A percentile compares a stretch with the other conserved stretches of the same genome.
phyloP scores from a whole-genome alignment of 2,329 filamentous ascomycete genomes.

The Alternaria brassicicola region DNA sequence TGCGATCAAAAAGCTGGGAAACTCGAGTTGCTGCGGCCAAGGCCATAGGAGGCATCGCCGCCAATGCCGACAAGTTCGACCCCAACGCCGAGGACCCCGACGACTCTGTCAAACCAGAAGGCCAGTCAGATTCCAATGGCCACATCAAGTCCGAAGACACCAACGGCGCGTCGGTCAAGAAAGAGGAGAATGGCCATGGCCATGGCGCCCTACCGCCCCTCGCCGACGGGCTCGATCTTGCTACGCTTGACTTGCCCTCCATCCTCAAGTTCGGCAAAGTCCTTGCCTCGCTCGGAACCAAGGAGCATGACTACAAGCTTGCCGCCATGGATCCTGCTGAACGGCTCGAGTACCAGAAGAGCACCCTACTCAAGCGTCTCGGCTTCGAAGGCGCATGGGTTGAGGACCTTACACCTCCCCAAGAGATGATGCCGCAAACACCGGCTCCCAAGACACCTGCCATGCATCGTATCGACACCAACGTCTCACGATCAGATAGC shows the following conservation, averaged over 20 bases:
- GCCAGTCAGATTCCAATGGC: slow-evolving; percentile 49
- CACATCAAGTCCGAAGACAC: slow-evolving; percentile 64
- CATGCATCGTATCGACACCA: slow-evolving; percentile 59
- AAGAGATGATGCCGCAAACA: slow-evolving; percentile 60
- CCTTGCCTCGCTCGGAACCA: slow-evolving; percentile 80
- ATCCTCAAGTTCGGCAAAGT: slow-evolving; percentile 85
- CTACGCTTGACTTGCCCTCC: slow-evolving; percentile 75
- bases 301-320: slow-evolving; percentile 81
- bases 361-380: slow-evolving; percentile 79
- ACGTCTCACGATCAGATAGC: slow-evolving; percentile 53
- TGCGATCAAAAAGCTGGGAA: slow-evolving; percentile 96
- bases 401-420: slow-evolving; percentile 78
- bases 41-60: slow-evolving; percentile 90
- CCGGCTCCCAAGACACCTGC: slow-evolving; percentile 45
- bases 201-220: slow-evolving; percentile 49
- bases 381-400: slow-evolving; percentile 84
- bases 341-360: slow-evolving; percentile 85
- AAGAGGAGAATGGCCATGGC: slow-evolving; percentile 61
- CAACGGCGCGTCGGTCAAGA: slow-evolving; percentile 50
- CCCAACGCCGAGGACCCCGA: slow-evolving; percentile 74
- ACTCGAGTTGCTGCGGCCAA: slow-evolving; percentile 92
- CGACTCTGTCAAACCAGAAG: slow-evolving; percentile 63
- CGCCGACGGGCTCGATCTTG: slow-evolving; percentile 72
- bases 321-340: slow-evolving; percentile 81
- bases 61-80: slow-evolving; percentile 85